phyloP scores from a whole-genome alignment of 1,139 yeast genomes.

The Yamadazyma oceani region DNA sequence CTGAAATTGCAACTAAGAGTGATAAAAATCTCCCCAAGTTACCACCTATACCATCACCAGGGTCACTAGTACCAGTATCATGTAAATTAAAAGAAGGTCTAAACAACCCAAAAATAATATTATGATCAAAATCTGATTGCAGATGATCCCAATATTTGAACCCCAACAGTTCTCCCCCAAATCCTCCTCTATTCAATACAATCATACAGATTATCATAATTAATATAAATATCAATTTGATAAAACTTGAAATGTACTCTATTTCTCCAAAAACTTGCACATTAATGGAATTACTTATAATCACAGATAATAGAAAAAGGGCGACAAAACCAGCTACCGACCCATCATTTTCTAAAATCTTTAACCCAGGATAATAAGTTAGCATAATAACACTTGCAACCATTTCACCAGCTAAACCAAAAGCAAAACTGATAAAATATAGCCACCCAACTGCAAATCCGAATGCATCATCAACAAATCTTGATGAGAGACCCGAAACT shows the following conservation, averaged over 20 bases:
- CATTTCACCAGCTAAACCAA: slow-evolving; percentile 77
- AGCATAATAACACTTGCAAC: slow-evolving; percentile 78
- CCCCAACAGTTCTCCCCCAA: slow-evolving; percentile 54
- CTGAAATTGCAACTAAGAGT: slow-evolving; percentile 59
- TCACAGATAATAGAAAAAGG: slow-evolving; percentile 49
- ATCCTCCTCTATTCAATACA: slow-evolving; percentile 52
- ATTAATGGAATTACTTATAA: slow-evolving; percentile 60
- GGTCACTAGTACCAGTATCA: slow-evolving; percentile 50
- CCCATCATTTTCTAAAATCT: slow-evolving; percentile 46
- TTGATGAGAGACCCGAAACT: slow-evolving; percentile 68
- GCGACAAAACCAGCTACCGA: slow-evolving; percentile 67
- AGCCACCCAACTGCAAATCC: slow-evolving; percentile 82
- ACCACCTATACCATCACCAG: slow-evolving; percentile 58
- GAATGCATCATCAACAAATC: slow-evolving; percentile 83
- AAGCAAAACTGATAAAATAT: slow-evolving; percentile 72
- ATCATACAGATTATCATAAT: slow-evolving; percentile 65
- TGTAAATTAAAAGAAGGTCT: slow-evolving; percentile 64
- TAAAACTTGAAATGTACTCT: slow-evolving; percentile 61
- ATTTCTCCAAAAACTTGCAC: slow-evolving; percentile 75
- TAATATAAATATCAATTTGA: slow-evolving; percentile 57
- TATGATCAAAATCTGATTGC: slow-evolving; percentile 48
- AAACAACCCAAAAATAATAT: slow-evolving; percentile 67
- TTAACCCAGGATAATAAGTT: slow-evolving; percentile 57
- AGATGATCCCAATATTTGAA: slow-evolving; percentile 63
- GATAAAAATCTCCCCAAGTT: slow-evolving; percentile 64